Base-by-base conservation (phyloP, 768 basidiomycete species). In the Trametes elegans region DNA sequence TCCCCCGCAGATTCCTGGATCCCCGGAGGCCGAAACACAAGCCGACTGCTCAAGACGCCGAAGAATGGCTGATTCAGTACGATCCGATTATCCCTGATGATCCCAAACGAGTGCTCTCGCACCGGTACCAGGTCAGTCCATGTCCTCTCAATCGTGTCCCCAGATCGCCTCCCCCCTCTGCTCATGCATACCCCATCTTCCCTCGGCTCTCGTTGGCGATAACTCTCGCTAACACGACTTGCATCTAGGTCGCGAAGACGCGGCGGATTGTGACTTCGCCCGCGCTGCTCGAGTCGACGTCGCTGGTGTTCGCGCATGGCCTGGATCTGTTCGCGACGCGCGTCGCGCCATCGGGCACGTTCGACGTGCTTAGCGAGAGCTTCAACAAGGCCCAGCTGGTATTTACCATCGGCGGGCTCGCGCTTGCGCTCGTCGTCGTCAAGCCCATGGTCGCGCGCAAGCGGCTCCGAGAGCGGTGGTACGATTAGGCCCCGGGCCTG, bases 381-480 rank as follows among this genome's bases (percentile, higher is more conserved):
- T 98, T 98, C 71, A 98, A 98, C 75, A 97, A 98, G 75, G 77
- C 74, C 1, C 96, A 98, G 70, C 76, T 98, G 21, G 82, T 95
- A 59, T 70, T 93, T 26, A 98, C 93, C 1, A 83, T 96, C 29
- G 69, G 73, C 0, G 92, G 81, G 0, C 68, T 98, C 55, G 78
- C 75, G 2, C 63, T 81, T 5, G 95, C 87, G n/a, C 90, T 97
- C 58, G 68, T 83, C n/a, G 68, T 94, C 32, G 85, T 85, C 19
- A 84, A 81, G 67, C 93, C 93, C 28, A 90, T 95, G 75, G 92
- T 95, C 21, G 70, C 70, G 62, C 72, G 79, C 66, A 92, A 89
- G 68, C 73, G 70, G 59, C 68, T 90, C 62, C 76, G 79, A 56
- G 87, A 87, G 65, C 78, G 75, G 62, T 93, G 90, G 90, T 92